Evolutionary conservation across 805 yeast species (phyloP), one percentile per base, ranked within the genome.

Genomic region (Torulaspora delbrueckii): DNA sequence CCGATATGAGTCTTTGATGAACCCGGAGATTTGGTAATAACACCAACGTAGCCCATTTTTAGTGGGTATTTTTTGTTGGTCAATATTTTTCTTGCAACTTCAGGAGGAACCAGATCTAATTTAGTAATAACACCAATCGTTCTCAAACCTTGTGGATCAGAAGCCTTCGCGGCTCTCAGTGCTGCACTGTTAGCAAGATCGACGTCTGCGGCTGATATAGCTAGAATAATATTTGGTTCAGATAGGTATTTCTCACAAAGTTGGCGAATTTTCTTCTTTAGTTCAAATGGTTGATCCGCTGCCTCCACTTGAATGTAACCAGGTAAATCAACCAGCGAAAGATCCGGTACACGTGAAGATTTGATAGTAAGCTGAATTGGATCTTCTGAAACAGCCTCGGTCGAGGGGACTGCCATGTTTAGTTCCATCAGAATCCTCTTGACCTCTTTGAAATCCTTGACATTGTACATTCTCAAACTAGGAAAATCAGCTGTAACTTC

Each of bases 221-320:
- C 99, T 56, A 93, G 73, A 33, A 93, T 93, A 42, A 93, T 87
- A 60, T 93, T 93, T 18, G 99, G 99, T 12, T 84, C 82, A 58
- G 85, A 87, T 50, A 93, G 74, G 60, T 93, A 93, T 62, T 80
- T 79, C 54, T 86, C 86, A 67, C 98, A 93, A 25, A 93, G 71
- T 42, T 75, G 79, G 48, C 86, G 73, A 55, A 93, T 93, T 60
- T 82, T 86, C 25, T 76, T 74, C 59, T 91, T 91, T 49, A 93
- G 74, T 47, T 82, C 86, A 3, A 75, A 67, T 0, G 99, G 99
- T 67, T 93, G 99, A 65, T 91, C 98, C 2, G 95, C 90, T 2
- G 98, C 95, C 62, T 93, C 96, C 4, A 93, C 81, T 65, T 93
- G 99, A 53, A 93, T 95, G 63, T 93, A 93, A 7, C 99, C 99